Evolutionary conservation across 495 filamentous ascomycete genomes (phyloP).

Genomic region (Xylaria sp.): DNA sequence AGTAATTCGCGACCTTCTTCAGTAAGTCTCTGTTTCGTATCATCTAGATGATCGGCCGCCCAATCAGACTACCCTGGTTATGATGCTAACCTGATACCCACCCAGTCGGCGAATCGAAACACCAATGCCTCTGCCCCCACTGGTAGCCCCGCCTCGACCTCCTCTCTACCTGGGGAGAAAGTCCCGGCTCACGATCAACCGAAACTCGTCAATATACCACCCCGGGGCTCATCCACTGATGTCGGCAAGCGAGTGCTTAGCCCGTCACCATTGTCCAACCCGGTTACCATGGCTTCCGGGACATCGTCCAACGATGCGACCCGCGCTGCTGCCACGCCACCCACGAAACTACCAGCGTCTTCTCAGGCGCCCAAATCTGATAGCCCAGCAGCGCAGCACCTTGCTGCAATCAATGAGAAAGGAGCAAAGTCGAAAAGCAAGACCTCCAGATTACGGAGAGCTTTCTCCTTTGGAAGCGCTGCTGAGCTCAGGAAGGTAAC

Average conservation of each 20-base stretch:
- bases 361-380: conserved; percentile 36
- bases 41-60: conserved; percentile 37
- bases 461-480: conserved; percentile 97
- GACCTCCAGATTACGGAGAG: conserved; percentile 87
- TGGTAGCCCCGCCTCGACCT: conserved; percentile 55
- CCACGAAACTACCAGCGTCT: conserved; percentile 45
- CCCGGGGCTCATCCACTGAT: conserved; percentile 74
- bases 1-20: conserved; percentile 53
- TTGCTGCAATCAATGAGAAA: conserved; percentile 81
- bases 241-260: conserved; percentile 71
- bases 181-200: conserved; percentile 58
- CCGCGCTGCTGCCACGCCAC: conserved; percentile 42
- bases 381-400: conserved; percentile 79
- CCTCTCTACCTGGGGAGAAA: conserved; percentile 47
- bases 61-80: conserved; percentile 47
- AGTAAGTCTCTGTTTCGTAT: conserved; percentile 47
- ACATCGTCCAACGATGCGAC: conserved; percentile 44
- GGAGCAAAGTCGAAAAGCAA: conserved; percentile 72
- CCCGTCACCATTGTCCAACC: conserved; percentile 90
- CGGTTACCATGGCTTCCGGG: conserved; percentile 66
- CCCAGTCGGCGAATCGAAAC: conserved; percentile 57
- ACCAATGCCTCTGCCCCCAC: conserved; percentile 51
- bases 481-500: conserved; percentile 84
- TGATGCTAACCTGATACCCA: conserved; percentile 36
- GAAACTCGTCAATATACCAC: conserved; percentile 68